Base-by-base conservation (phyloP, 2,329 filamentous ascomycete genomes). In the Xylaria sp. region DNA sequence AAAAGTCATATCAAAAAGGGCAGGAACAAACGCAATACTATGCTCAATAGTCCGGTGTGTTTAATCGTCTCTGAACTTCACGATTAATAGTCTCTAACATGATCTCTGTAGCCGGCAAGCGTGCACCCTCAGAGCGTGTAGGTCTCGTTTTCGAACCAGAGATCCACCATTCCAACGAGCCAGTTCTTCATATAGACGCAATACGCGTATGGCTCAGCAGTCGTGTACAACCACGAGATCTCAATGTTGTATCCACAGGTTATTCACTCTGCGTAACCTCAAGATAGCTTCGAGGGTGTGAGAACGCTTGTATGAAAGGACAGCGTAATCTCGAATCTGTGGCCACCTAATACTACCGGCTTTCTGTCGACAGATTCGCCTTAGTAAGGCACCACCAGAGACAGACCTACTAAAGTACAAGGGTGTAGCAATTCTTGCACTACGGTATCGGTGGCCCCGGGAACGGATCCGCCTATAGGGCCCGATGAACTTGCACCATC, bases 1-100 rank as follows among this genome's bases (percentile, higher is more conserved):
- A 99, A 99, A 85, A 97, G 90, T 70, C 95, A 99, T 74, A 99
- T 99, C 78, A 99, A 99, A 83, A 98, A 97, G 81, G 93, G 93
- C 64, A 86, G 93, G 63, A 97, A 93, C 79, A 96, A 96, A 83
- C 86, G 94, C 64, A 92, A 97, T 77, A 94, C 89, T 78, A 96
- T 97, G 86, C 84, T 97, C 62, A 97, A 96, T 83, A 97, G 93
- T 81, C 94, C 94, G 74, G 92, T 96, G 88, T 80, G 92, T 89
- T 51, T 33, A 19, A 53, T 13, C 23, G 19, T 11, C 9, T 9
- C 19, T 1, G 7, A 21, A 4, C 7, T 27, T 35, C 2, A 19
- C 27, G 7, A 31, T n/a, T 19, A 51, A 17, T 29, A 19, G 6
- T 37, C 15, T 55, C 67, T 71, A 57, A 67, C 55, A 44, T 27